Conservation (phyloP, 257 asterid species). For the Solanum etuberosum region DNA sequence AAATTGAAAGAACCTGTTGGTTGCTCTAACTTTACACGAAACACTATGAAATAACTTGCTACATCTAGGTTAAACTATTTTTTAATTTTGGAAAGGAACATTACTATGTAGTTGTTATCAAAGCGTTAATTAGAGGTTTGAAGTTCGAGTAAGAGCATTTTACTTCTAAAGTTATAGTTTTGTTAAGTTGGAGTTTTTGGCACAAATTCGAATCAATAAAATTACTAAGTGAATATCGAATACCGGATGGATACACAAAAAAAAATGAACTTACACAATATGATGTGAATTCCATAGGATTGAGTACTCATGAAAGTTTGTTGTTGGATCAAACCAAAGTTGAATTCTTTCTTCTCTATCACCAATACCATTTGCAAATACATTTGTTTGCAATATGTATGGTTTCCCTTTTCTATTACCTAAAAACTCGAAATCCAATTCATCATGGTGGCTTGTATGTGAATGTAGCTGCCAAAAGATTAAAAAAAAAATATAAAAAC, state of each 20-base stretch:
- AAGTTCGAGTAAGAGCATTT: background rate
- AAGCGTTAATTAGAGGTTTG: background rate
- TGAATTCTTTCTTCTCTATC: constrained; percentile 1
- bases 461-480: background rate
- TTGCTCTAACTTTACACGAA: background rate
- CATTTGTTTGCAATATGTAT: constrained; percentile 1
- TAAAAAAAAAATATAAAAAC: background rate
- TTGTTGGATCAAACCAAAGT: constrained; percentile 5
- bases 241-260: background rate
- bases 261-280: background rate
- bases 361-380: constrained; percentile 2
- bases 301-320: background rate
- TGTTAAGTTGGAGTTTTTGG: background rate
- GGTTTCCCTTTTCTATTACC: constrained; percentile 3
- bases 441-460: background rate
- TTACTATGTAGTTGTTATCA: background rate
- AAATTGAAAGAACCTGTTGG: background rate
- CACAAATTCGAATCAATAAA: background rate
- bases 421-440: constrained; percentile 7
- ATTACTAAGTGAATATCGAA: background rate
- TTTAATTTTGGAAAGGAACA: background rate
- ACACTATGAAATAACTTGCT: background rate
- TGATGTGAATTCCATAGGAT: constrained; percentile 2
- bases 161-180: too few species aligned
- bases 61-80: background rate